Evolutionary conservation across 1,284 basidiomycete genomes (phyloP), one percentile per base, ranked within the genome.

Genomic region (Austroboletus novae-zelandiae): DNA sequence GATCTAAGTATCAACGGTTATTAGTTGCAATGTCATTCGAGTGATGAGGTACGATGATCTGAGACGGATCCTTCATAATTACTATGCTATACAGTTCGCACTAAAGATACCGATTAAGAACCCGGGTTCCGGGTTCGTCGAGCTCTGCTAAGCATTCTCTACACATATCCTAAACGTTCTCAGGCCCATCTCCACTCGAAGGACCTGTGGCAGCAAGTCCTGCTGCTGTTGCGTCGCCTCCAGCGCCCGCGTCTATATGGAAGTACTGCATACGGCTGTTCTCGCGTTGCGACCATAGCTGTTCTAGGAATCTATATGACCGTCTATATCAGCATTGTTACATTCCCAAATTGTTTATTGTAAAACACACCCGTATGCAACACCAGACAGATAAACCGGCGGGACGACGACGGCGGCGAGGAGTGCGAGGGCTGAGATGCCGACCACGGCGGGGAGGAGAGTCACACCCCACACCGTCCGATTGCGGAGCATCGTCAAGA

Each of bases 361-460:
- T n/a, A 14, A 34, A 30, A 65, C 62, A 51, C 17, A 67, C 61
- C 15, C 35, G 18, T 43, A 44, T 17, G 18, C 23, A 9, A 14
- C 25, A n/a, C 46, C 36, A 17, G 58, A 67, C 8, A 51, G 15
- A 27, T 51, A 50, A n/a, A 57, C 17, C 1, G 64, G 56, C 15
- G 43, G 15, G 11, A 37, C 5, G 3, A 51, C 17, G 3, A 35
- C 17, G 18, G 45, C 45, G 3, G 51, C 46, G 4, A 63, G 48
- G 32, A 57, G 9, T 3, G 48, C 61, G 13, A 65, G 25, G 0
- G 35, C 39, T 0, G 64, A 54, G 17, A 61, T 39, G 4, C 58
- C 62, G 1, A 67, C 46, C 7, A 58, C 1, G 1, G 31, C 48
- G 4, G 59, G 48, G 7, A 67, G 45, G 40, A 53, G 18, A 5